A percentile compares a stretch with the other conserved stretches of the same genome.
These are phyloP conservation scores for Aspergillus kassunensis DNA, from an alignment of 495 filamentous ascomycete genomes.

Conservation along the genomic window DNA sequence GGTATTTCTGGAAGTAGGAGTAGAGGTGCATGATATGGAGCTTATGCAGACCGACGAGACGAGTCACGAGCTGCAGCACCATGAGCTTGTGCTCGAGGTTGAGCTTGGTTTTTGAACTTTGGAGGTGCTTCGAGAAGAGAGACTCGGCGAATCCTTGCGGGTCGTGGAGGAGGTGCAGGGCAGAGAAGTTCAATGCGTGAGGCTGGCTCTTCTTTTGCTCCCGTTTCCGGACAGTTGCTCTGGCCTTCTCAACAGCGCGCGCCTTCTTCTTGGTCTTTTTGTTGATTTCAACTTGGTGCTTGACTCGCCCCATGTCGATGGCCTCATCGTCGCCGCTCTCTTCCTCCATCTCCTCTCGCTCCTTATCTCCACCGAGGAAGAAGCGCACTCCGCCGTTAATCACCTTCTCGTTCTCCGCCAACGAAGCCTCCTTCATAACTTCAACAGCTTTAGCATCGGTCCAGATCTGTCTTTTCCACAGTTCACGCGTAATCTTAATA, in stretches of 20 bases:
- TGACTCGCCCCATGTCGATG: slow-evolving; percentile 74
- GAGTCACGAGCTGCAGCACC: slow-evolving; percentile 82
- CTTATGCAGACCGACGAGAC: slow-evolving; percentile 90
- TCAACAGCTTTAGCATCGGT: slow-evolving; percentile 83
- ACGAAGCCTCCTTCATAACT: slow-evolving; percentile 85
- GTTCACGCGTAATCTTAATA: slow-evolving; percentile 79
- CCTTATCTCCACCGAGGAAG: slow-evolving; percentile 93
- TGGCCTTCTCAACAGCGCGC: slow-evolving; percentile 71
- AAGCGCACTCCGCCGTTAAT: slow-evolving; percentile 82
- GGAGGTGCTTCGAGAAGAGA: slow-evolving; percentile 86
- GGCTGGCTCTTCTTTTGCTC: slow-evolving; percentile 84
- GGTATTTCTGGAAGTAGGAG: slow-evolving; percentile 80
- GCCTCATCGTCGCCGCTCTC: slow-evolving; percentile 78
- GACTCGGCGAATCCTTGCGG: slow-evolving; percentile 92
- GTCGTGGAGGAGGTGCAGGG: slow-evolving; percentile 93
- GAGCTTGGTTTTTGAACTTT: slow-evolving; percentile 79
- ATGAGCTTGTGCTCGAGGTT: slow-evolving; percentile 87
- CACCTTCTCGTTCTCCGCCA: slow-evolving; percentile 86
- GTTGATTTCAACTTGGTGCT: slow-evolving; percentile 83
- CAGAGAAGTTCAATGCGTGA: slow-evolving; percentile 91
- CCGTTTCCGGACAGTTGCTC: slow-evolving; percentile 70
- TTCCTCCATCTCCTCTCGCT: slow-evolving; percentile 86
- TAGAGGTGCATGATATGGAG: slow-evolving; percentile 80
- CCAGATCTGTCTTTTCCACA: slow-evolving; percentile 89
- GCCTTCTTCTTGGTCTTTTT: slow-evolving; percentile 91